Conservation (phyloP, 441 rosid species). For the Omphalea diandra region DNA sequence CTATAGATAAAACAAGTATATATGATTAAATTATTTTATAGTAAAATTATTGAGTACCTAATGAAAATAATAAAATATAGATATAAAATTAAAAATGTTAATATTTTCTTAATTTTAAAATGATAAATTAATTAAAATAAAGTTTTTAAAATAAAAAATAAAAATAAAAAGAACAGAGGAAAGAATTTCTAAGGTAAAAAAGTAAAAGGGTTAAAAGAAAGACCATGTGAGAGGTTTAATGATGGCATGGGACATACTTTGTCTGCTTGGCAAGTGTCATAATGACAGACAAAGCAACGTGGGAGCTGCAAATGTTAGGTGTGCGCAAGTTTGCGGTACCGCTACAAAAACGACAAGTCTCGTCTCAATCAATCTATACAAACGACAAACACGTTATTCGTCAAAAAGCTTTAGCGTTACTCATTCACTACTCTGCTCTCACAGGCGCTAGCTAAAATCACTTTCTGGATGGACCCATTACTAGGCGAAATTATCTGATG, state of each 20-base stretch:
- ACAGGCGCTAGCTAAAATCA: neutral
- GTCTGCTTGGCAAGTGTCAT: constrained; percentile 9
- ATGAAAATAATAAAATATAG: too few relatives aligned
- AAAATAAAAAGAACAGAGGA: too few relatives aligned
- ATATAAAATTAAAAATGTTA: too few relatives aligned
- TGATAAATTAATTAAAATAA: neutral
- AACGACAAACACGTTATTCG: constrained; percentile 20
- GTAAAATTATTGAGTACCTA: too few relatives aligned
- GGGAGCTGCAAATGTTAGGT: neutral
- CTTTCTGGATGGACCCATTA: neutral
- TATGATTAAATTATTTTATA: too few relatives aligned
- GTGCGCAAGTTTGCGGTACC: neutral
- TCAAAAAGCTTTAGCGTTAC: neutral
- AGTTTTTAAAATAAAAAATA: too few relatives aligned
- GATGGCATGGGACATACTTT: neutral
- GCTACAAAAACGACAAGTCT: constrained; percentile 20
- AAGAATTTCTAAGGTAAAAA: too few relatives aligned
- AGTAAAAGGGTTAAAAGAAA: too few relatives aligned
- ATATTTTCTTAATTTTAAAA: too few relatives aligned
- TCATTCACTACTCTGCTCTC: neutral
- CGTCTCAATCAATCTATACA: neutral
- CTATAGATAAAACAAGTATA: too few relatives aligned
- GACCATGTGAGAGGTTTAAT: neutral
- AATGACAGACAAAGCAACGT: constrained; percentile 9
- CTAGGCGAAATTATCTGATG: too few relatives aligned